A percentile compares a stretch with the other conserved stretches of the same genome.
phyloP scores from a whole-genome alignment of 208 protist genomes.

The Leishmania tropica region DNA sequence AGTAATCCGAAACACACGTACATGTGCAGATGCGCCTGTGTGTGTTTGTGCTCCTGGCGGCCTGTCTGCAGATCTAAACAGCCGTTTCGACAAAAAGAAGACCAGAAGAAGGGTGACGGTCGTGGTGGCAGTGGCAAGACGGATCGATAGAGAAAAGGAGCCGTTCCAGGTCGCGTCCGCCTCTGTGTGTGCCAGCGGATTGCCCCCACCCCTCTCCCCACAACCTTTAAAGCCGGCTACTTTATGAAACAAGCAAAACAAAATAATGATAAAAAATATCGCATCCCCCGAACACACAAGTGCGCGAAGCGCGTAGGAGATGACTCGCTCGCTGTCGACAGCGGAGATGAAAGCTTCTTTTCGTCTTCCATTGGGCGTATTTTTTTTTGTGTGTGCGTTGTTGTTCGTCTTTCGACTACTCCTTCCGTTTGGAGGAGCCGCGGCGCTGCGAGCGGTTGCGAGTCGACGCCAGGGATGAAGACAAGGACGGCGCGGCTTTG shows the following conservation, averaged over 20 bases:
- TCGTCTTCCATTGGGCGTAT: no score
- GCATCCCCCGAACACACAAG: background rate
- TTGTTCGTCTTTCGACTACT: background rate
- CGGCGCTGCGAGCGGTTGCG: slow-evolving; percentile 10
- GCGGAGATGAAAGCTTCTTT: background rate
- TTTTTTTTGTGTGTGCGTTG: no score
- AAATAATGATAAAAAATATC: background rate
- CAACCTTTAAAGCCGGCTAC: background rate
- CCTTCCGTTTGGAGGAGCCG: background rate
- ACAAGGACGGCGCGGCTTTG: background rate
- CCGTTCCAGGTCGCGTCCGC: background rate
- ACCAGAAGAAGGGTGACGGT: background rate
- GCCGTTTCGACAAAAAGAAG: background rate
- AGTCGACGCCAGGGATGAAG: background rate
- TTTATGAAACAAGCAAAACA: background rate
- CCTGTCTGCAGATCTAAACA: background rate
- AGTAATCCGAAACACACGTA: background rate
- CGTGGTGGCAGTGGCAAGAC: background rate
- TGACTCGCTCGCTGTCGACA: background rate
- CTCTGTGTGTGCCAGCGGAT: background rate
- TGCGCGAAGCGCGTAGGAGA: background rate
- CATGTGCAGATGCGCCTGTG: background rate
- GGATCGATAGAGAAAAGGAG: background rate
- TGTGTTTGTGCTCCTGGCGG: no score
- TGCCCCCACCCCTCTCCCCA: no score